Evolutionary conservation across 2,329 filamentous ascomycete genomes (phyloP).

Genomic region (Eutypa lata): DNA sequence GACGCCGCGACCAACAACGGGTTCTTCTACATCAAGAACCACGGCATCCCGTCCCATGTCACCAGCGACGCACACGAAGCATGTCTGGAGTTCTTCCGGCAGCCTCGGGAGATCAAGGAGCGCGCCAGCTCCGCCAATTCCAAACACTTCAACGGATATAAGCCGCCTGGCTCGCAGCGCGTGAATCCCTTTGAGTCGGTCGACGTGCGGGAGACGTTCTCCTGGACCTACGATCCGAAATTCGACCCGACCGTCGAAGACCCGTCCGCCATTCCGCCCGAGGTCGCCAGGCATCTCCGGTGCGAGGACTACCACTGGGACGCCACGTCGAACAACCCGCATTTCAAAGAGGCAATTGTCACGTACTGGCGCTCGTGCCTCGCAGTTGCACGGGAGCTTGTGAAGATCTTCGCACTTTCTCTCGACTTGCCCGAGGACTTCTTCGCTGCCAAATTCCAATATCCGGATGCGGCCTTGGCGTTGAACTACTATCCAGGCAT

Average conservation of each 20-base stretch:
- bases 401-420: conserved; percentile 33
- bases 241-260: conserved; percentile 25
- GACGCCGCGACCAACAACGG: conserved; percentile 38
- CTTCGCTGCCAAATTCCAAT: conserved; percentile 29
- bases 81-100: conserved; percentile 21
- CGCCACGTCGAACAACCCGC: conserved; percentile 17
- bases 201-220: conserved; percentile 33
- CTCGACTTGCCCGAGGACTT: conserved; percentile 32
- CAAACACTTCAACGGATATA: conserved; percentile 36
- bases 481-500: conserved; percentile 37
- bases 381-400: conserved; percentile 29
- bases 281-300: conserved; percentile 13
- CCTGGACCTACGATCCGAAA: conserved; percentile 30
- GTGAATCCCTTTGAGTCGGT: conserved; percentile 20
- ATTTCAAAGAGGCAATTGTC: conserved; percentile 28
- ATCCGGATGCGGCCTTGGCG: conserved; percentile 26
- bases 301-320: conserved; percentile 11
- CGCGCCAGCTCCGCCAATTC: conserved; percentile 33
- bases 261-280: conserved; percentile 22
- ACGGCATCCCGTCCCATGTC: conserved; percentile 25
- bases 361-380: conserved; percentile 30
- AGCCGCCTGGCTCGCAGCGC: conserved; percentile 27
- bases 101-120: conserved; percentile 18
- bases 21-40: conserved; percentile 41
- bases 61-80: conserved; percentile 23